Base-by-base conservation (phyloP, 805 yeast species). In the Groenewaldozyma salmanticensis region DNA sequence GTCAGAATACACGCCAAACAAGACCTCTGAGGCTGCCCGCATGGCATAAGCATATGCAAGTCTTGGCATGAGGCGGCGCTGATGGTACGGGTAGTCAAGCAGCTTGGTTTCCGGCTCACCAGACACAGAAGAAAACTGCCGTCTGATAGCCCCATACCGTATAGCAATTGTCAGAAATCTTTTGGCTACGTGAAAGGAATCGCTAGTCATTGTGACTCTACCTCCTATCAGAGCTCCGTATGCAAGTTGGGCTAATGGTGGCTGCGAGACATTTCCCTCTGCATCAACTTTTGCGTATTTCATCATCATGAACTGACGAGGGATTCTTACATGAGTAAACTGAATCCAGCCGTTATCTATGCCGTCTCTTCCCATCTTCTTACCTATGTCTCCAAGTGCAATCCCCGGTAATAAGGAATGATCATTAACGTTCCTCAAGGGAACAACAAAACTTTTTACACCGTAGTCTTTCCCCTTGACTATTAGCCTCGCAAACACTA, bases 331-430 rank as follows among this genome's bases (percentile, higher is more conserved):
- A 52, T 79, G 71, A 38, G 82, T 70, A 65, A 83, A 88, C 64
- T 87, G 96, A 55, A 88, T 84, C 96, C 96, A 88, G 40, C 96
- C 96, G 61, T 88, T 88, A 58, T 88, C 96, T 50, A 88, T 83
- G 43, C 95, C 96, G 55, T 87, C 92, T 55, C 96, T 73, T 40
- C 96, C 96, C 95, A 88, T 86, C 65, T 88, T 88, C 49, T 82
- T 77, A 42, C 96, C 96, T 57, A 88, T 85, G 59, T 88, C 96
- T 47, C 96, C 96, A 49, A 86, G 70, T 24, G 83, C 63, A 43
- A 88, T 66, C 42, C 96, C 96, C 2, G 94, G 86, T 50, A 72
- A 63, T 45, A 88, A 62, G 45, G 79, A 70, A 65, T 83, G 90
- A 38, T 51, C 55, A 45, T 75, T 67, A 4, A 74, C 58, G 60